Base-by-base conservation (phyloP, 352 stramenopile genomes). In the Phytophthora sp. region DNA sequence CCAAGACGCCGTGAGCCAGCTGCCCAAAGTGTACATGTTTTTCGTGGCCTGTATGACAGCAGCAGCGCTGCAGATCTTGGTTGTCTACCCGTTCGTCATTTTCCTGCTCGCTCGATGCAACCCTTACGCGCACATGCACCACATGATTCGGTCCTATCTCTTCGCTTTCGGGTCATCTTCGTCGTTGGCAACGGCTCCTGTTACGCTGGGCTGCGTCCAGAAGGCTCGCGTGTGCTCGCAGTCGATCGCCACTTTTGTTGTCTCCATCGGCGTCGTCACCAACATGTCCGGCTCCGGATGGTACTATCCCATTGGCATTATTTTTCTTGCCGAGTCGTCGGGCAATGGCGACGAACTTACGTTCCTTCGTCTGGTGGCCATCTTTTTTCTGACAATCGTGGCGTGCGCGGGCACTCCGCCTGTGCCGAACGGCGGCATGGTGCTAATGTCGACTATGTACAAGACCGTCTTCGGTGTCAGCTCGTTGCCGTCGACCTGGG, bases 161-260 rank as follows among this genome's bases (percentile, higher is more conserved):
- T 91, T 91, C 32, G 76, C 83, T 2, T 91, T 92, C 51, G 76
- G 72, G 6, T 85, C 68, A 5, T 71, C 83, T 1, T 94, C 85
- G 38, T 92, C 83, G 5, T 54, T 92, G 26, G 82, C 79, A 18
- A 88, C 82, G 4, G 75, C 84, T 27, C 82, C 81, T 2, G 78
- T 92, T 5, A 89, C 83, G 11, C 73, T 94, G 11, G 62, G 66
- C 5, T 91, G 79, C 35, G 51, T 94, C 10, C 77, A 87, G 34
- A 84, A 85, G 21, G 80, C 82, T 7, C 64, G 75, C 7, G 67
- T 85, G 62, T 88, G 78, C 43, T 91, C 82, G 18, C 79, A 85
- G 51, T 89, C 84, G 34, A 74, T 93, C 12, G 77, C 76, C n/a
- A 89, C 88, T 28, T 88, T 92, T 39, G 76, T 90, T 17, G 71